Evolutionary conservation across 805 yeast species (phyloP), one percentile per base, ranked within the genome.

Genomic region (Zygoascus flipseniorum): DNA sequence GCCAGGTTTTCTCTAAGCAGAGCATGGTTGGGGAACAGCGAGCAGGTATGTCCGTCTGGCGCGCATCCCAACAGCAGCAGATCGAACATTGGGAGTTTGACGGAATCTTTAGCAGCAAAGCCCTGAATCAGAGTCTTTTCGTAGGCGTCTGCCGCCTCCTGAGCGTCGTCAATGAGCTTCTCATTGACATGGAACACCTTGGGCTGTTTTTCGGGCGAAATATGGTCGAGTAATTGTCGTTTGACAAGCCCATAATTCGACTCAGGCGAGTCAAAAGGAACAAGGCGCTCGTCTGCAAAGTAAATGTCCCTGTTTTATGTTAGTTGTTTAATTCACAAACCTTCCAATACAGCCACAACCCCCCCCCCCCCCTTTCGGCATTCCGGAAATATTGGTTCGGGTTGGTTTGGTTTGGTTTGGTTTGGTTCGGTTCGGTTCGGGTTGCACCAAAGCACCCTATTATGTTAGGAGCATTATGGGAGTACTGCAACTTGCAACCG

Each of bases 11-110:
- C 99, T 65, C 97, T 78, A 59, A 92, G 74, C 53, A 86, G 85
- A 60, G 87, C 93, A 64, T 87, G 93, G 66, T 85, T 85, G 20
- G 99, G 99, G 75, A 92, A 92, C 53, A 92, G 77, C n/a, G 96
- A 89, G 51, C 97, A 96, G 65, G 89, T 87, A 69, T 92, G 99
- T 20, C 99, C 99, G 69, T 92, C 99, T 2, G 98, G 98, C 0
- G 99, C 99, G 75, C 98, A 92, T 26, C 99, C 99, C 55, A 93
- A 76, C 59, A 93, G 74, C 57, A 93, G 79, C 52, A 93, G 72
- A 69, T 93, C 98, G 72, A 93, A 92, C 81, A 88, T 83, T 55
- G 99, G 99, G 57, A 92, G 77, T 71, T 90, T 89, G 53, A 93
- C 99, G 16, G 96, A 85, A 69, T 93, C 98, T 67, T 95, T 92